phyloP scores from a whole-genome alignment of 257 asterid genomes.

The Knoxia roxburghii region DNA sequence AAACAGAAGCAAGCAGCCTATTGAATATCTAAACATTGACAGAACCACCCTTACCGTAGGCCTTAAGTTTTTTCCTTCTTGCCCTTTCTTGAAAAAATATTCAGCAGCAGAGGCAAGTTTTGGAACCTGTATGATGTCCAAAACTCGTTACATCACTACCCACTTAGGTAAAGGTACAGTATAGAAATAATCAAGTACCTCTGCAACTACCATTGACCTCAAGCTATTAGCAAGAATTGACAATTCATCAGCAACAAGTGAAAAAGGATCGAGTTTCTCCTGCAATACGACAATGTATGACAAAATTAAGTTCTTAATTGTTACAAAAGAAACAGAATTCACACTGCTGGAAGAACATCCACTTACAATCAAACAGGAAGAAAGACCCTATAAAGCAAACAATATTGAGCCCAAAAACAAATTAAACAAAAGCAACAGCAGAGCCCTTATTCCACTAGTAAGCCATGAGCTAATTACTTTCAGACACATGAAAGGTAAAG shows the following conservation, averaged over 20 bases:
- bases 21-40: too few relatives aligned
- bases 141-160: conserved; percentile 9
- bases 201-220: conserved; percentile 92
- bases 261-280: conserved; percentile 91
- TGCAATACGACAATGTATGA: conserved; percentile 19
- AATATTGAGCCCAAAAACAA: neutral
- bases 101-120: conserved; percentile 98
- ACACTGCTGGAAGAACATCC: neutral
- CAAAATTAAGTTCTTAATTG: neutral
- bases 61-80: conserved; percentile 95
- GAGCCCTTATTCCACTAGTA: too few relatives aligned
- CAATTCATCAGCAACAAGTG: conserved; percentile 95
- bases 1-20: neutral
- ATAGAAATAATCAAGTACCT: conserved; percentile 45
- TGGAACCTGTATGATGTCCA: conserved; percentile 58
- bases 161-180: neutral
- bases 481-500: conserved; percentile 13
- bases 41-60: conserved; percentile 65
- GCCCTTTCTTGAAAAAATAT: conserved; percentile 83
- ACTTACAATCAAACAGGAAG: neutral
- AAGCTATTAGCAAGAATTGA: conserved; percentile 71
- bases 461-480: neutral
- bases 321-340: neutral
- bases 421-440: too few relatives aligned
- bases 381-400: neutral